Percentiles rank a stretch among this genome's conserved stretches.
phyloP scores from a whole-genome alignment of 2,329 filamentous ascomycete genomes.

The Fusarium sp. region DNA sequence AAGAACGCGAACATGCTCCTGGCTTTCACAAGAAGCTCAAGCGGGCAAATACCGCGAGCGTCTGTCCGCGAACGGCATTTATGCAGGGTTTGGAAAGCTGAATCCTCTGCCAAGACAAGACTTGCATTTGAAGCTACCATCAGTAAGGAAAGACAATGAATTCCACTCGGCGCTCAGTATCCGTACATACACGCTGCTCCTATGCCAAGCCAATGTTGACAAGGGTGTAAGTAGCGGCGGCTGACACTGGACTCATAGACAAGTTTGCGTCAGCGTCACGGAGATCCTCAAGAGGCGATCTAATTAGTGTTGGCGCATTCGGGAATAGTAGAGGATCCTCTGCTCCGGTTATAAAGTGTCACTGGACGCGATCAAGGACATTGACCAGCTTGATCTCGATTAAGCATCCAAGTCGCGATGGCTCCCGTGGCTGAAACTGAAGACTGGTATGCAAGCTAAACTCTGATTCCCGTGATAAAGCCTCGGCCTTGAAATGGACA shows the following conservation, averaged over 20 bases:
- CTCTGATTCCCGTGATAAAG: conserved; percentile 18
- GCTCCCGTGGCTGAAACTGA: conserved; percentile 40
- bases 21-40: conserved; percentile 29
- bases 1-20: not conserved
- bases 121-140: conserved; percentile 2
- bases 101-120: conserved; percentile 12
- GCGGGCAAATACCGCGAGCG: conserved; percentile 32
- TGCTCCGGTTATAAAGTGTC: not conserved
- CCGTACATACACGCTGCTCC: not conserved
- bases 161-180: conserved; percentile 25
- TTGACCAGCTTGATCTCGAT: conserved; percentile 4
- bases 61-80: conserved; percentile 11
- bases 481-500: conserved; percentile 11
- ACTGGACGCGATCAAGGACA: conserved; percentile 6
- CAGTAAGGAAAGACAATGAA: conserved; percentile 13
- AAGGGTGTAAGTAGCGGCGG: conserved; percentile 7
- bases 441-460: conserved; percentile 38
- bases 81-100: conserved; percentile 4
- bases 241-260: not conserved
- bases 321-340: conserved; percentile 17
- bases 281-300: conserved; percentile 10
- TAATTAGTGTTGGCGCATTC: conserved; percentile 21
- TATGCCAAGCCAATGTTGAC: conserved; percentile 9
- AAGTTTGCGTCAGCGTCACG: conserved; percentile 30
- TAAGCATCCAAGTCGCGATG: not conserved